A percentile compares a stretch with the other conserved stretches of the same genome.
Evolutionary conservation across 345 rosid genomes (phyloP).

Genomic region (Hypericum androsaemum): DNA sequence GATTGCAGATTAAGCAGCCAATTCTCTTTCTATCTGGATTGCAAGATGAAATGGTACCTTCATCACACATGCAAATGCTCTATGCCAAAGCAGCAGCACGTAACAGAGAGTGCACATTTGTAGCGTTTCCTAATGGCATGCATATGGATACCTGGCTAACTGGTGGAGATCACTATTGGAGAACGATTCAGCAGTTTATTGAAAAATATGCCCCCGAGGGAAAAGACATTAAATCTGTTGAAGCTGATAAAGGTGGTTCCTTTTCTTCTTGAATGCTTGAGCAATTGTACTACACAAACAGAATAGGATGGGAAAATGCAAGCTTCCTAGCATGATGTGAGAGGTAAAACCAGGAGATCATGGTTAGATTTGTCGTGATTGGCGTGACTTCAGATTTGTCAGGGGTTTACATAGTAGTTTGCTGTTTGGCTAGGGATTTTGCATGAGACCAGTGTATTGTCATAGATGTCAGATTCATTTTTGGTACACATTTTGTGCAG

Average conservation of each 20-base stretch:
- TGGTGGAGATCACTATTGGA: conserved; percentile 92
- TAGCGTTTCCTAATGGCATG: conserved; percentile 90
- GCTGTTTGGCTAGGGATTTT: too few relatives aligned
- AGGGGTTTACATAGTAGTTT: too few relatives aligned
- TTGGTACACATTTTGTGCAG: too few relatives aligned
- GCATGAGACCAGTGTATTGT: too few relatives aligned
- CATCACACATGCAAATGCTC: conserved; percentile 82
- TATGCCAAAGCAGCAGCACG: conserved; percentile 86
- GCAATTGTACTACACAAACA: background rate
- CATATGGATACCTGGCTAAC: conserved; percentile 98
- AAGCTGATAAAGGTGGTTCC: conserved; percentile 20
- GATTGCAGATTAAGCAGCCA: conserved; percentile 74
- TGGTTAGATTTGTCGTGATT: too few relatives aligned
- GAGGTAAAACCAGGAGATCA: background rate
- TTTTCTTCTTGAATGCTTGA: conserved; percentile 13
- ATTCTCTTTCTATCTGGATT: conserved; percentile 90
- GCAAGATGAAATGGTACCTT: conserved; percentile 98
- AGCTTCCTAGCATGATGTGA: background rate
- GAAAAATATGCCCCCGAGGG: conserved; percentile 48
- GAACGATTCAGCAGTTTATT: conserved; percentile 47
- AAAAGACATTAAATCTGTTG: conserved; percentile 25
- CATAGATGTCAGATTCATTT: too few relatives aligned
- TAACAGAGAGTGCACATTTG: conserved; percentile 55
- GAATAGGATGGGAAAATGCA: background rate
- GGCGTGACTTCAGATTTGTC: too few relatives aligned